Base-by-base conservation (phyloP, 345 rosid species). In the Sonneratia alba region DNA sequence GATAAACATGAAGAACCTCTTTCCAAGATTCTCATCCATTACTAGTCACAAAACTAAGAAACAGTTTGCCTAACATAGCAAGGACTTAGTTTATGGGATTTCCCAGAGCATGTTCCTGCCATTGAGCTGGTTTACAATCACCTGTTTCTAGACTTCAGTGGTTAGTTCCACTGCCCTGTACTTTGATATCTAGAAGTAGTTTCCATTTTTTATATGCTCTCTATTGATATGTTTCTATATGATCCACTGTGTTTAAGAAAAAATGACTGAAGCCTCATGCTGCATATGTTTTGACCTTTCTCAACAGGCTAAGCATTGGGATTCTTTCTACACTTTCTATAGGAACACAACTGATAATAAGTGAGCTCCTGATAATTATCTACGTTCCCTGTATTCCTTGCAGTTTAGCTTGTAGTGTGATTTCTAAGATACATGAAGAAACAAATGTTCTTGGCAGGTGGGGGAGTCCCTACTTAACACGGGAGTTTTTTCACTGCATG, bases 261-360 rank as follows among this genome's bases (percentile, higher is more conserved):
- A 45, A 3, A 38, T 34, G 69, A 62, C 57, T 47, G 22, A 22
- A 32, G 59, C 69, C 66, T 64, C 65, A 40, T n/a, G 49, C 70
- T 67, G 34, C 16, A 38, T 19, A 36, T 38, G 14, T 67, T 67
- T 66, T 78, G 64, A 24, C 40, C 68, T 57, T 74, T 43, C 66
- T 76, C 76, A 68, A 74, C 94, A 94, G 98, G 98, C 89, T 70
- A 83, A 69, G 75, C 93, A 94, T 69, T 94, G 98, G 98, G 97
- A 94, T 83, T 82, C 95, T 75, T 91, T 94, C 89, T 91, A 91
- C 79, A 66, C 62, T 15, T 94, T 94, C 87, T 94, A 91, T 89
- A 80, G 74, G 82, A 94, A 87, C 86, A 94, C 97, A 21, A 91
- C 97, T 15, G 91, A 91, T 82, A 94, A 91, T 89, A 94, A 89